These are phyloP conservation scores for Cutaneotrichosporon sp. DNA, from an alignment of 1,284 basidiomycete genomes.

Conservation along the genomic window DNA sequence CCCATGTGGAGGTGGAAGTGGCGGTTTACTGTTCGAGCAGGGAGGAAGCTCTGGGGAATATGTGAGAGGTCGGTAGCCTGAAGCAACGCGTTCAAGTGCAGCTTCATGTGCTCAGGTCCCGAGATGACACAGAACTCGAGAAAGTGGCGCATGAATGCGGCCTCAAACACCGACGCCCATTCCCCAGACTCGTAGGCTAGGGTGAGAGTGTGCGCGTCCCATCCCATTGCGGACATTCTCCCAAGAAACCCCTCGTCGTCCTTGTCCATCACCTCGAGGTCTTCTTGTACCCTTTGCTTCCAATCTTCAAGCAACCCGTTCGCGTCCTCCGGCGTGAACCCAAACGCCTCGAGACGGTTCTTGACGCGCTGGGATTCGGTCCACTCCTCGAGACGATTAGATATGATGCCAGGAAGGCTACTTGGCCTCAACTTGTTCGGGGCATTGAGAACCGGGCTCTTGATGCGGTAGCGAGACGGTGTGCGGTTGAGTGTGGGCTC, in stretches of 20 bases:
- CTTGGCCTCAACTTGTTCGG: slow-evolving; percentile 3
- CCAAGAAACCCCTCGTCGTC: slow-evolving; percentile 8
- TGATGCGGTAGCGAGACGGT: neutral
- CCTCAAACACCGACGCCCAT: slow-evolving; percentile 26
- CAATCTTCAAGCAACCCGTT: slow-evolving; percentile 3
- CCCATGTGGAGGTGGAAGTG: slow-evolving; percentile 93
- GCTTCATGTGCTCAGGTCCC: slow-evolving; percentile 10
- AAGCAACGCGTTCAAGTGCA: slow-evolving; percentile 40
- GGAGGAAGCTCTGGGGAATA: slow-evolving; percentile 38
- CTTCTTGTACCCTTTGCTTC: neutral
- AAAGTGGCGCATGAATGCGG: slow-evolving; percentile 29
- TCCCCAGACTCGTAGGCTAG: slow-evolving; percentile 26
- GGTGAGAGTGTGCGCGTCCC: slow-evolving; percentile 25
- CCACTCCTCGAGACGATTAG: slow-evolving; percentile 30
- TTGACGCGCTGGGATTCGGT: slow-evolving; percentile 20
- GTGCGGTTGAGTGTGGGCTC: too few species aligned
- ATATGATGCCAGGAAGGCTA: slow-evolving; percentile 13
- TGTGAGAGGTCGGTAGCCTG: slow-evolving; percentile 44
- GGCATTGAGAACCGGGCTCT: neutral
- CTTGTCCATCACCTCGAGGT: slow-evolving; percentile 6
- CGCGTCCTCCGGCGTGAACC: slow-evolving; percentile 19
- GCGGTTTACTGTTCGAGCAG: slow-evolving; percentile 56
- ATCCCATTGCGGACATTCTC: slow-evolving; percentile 20
- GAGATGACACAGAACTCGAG: slow-evolving; percentile 12
- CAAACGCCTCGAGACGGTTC: slow-evolving; percentile 26